A percentile compares a stretch with the other conserved stretches of the same genome.
Evolutionary conservation across 768 basidiomycete species (phyloP).

Genomic region (Leucosporidium creatinivorum): DNA sequence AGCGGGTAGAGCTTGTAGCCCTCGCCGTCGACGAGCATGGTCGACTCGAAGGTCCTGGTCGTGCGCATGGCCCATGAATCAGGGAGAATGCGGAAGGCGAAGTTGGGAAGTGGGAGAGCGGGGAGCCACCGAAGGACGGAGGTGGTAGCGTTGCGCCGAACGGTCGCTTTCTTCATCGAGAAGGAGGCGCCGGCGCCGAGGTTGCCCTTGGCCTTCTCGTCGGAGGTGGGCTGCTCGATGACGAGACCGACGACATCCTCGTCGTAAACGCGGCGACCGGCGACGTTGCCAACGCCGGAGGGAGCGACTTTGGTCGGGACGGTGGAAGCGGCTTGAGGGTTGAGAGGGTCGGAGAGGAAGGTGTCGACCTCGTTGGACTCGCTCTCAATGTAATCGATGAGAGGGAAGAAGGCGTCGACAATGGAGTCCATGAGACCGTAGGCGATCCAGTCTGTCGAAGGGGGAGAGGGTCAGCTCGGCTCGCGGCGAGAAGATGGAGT

Average conservation of each 20-base stretch:
- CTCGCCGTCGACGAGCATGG: conserved; percentile 27
- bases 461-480: conserved; percentile 9
- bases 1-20: conserved; percentile 17
- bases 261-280: conserved; percentile 17
- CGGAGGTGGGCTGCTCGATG: conserved; percentile 8
- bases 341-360: conserved; percentile 50
- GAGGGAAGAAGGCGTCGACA: conserved; percentile 86
- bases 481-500: no score
- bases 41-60: conserved; percentile 7
- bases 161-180: conserved; percentile 23
- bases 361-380: conserved; percentile 73
- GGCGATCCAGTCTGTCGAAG: conserved; percentile 73
- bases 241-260: conserved; percentile 26
- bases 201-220: background rate
- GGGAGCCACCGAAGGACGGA: conserved; percentile 6
- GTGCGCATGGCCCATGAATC: background rate
- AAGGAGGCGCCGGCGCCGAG: background rate
- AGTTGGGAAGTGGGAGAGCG: background rate
- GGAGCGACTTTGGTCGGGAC: conserved; percentile 5
- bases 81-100: conserved; percentile 19
- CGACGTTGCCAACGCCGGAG: conserved; percentile 18
- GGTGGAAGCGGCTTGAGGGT: background rate
- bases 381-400: conserved; percentile 68
- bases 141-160: conserved; percentile 2
- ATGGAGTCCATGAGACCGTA: conserved; percentile 87